Evolutionary conservation across 345 rosid genomes (phyloP), one percentile per base, ranked within the genome.

Genomic region (Capsella bursapastoris): DNA sequence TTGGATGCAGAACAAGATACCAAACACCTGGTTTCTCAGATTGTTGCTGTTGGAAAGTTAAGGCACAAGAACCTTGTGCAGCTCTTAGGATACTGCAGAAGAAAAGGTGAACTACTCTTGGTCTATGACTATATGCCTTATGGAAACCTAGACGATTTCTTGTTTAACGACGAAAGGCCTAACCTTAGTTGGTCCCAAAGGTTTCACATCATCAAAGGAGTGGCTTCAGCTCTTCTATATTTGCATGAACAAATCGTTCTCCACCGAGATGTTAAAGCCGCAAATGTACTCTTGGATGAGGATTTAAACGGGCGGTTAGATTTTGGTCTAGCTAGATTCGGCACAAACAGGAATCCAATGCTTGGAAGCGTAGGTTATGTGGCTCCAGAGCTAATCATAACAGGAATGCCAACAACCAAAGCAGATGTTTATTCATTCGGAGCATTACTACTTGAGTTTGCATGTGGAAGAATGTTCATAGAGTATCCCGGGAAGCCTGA

Each of bases 391-490:
- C 82, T 89, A 0, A 86, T 95, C n/a, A 82, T 85, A 66, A 90
- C 97, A 43, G 99, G 97, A 41, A 95, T 87, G 86, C 87, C 97
- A 14, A 84, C 90, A 3, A 66, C 84, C 5, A 75, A 89, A 68
- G 91, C 99, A 0, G 99, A 95, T 79, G 91, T 95, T 58, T 95
- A 82, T 52, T 97, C 99, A 12, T 95, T 95, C 48, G 99, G 99
- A 16, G 96, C 99, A 8, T 73, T 95, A 9, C 69, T 95, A 77
- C 83, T 95, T 4, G 97, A 95, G 79, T 88, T 88, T 41, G 91
- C 81, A 0, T 95, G 99, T 51, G 97, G 97, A 41, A 86, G 99
- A 57, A 85, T 91, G 81, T 97, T 96, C 13, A 86, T 92, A 15
- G 97, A 92, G 74, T 86, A 85, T 8, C 83, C 83, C 2, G 95